Percentiles rank a stretch among this genome's conserved stretches.
Evolutionary conservation across 805 yeast species (phyloP).

Genomic region (Candida verbasci): DNA sequence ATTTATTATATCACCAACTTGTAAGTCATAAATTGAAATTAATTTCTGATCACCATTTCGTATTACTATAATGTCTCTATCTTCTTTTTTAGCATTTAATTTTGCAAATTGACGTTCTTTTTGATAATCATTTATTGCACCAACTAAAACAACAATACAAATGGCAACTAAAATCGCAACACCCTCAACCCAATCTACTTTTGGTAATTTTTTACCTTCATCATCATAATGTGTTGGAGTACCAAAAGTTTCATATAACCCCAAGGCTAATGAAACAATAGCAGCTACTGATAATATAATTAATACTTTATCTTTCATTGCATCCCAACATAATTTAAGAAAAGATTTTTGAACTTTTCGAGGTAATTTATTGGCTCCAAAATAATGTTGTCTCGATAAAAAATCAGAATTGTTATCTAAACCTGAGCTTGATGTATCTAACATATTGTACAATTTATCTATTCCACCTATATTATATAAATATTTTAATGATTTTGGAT

Average conservation of each 20-base stretch:
- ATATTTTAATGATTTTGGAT: conserved; percentile 54
- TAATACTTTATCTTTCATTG: conserved; percentile 87
- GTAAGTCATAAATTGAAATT: conserved; percentile 66
- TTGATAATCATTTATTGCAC: conserved; percentile 94
- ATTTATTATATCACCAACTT: conserved; percentile 81
- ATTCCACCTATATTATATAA: conserved; percentile 45
- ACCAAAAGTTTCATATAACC: conserved; percentile 88
- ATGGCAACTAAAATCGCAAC: conserved; percentile 95
- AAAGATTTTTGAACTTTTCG: conserved; percentile 67
- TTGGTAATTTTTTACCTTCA: conserved; percentile 72
- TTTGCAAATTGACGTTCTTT: conserved; percentile 91
- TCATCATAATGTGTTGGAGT: conserved; percentile 73
- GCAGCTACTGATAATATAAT: conserved; percentile 84
- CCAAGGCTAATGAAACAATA: conserved; percentile 80
- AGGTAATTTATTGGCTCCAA: conserved; percentile 73
- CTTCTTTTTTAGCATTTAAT: conserved; percentile 83
- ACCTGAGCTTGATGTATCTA: conserved; percentile 41
- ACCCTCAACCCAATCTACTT: conserved; percentile 98
- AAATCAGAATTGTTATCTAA: conserved; percentile 31
- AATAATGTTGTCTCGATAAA: conserved; percentile 40
- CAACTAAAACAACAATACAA: conserved; percentile 83
- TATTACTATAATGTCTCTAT: conserved; percentile 70
- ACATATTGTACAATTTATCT: conserved; percentile 23
- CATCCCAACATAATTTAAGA: conserved; percentile 66
- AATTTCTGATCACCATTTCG: conserved; percentile 66